Evolutionary conservation across 352 stramenopile species (phyloP).

Genomic region (Phytophthora macrochlamydospora): DNA sequence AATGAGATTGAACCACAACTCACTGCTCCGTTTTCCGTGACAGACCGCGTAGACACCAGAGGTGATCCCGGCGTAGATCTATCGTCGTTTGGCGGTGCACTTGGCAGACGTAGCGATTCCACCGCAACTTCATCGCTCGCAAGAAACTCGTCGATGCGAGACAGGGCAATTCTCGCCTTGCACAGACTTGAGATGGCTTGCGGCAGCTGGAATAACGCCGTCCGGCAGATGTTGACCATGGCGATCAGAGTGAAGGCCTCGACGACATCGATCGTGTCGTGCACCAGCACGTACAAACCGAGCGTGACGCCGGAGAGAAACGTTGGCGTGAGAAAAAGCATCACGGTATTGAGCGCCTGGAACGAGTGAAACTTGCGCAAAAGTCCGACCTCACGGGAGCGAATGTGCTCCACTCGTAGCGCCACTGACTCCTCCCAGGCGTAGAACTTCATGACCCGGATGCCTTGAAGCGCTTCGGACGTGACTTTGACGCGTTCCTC

Average conservation of each 20-base stretch:
- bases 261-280: constrained; percentile 37
- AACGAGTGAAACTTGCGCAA: constrained; percentile 61
- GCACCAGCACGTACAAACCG: constrained; percentile 40
- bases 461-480: constrained; percentile 91
- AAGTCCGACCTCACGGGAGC: constrained; percentile 42
- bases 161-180: too few relatives aligned
- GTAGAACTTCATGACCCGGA: constrained; percentile 92
- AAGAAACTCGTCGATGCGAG: too few relatives aligned
- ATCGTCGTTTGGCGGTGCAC: too few relatives aligned
- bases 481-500: constrained; percentile 91
- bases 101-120: too few relatives aligned
- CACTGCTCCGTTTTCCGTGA: too few relatives aligned
- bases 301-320: constrained; percentile 28
- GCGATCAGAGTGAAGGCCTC: constrained; percentile 50
- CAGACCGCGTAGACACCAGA: too few relatives aligned
- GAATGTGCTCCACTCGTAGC: constrained; percentile 47
- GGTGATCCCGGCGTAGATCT: too few relatives aligned
- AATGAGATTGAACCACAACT: too few relatives aligned
- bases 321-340: constrained; percentile 50
- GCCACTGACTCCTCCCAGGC: constrained; percentile 72
- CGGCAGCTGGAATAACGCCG: too few relatives aligned
- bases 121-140: too few relatives aligned
- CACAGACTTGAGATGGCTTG: too few relatives aligned
- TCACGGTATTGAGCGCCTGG: constrained; percentile 54
- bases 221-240: background rate